Conservation (phyloP, 2,329 filamentous ascomycete genomes). For the Acephala macrosclerotiorum region DNA sequence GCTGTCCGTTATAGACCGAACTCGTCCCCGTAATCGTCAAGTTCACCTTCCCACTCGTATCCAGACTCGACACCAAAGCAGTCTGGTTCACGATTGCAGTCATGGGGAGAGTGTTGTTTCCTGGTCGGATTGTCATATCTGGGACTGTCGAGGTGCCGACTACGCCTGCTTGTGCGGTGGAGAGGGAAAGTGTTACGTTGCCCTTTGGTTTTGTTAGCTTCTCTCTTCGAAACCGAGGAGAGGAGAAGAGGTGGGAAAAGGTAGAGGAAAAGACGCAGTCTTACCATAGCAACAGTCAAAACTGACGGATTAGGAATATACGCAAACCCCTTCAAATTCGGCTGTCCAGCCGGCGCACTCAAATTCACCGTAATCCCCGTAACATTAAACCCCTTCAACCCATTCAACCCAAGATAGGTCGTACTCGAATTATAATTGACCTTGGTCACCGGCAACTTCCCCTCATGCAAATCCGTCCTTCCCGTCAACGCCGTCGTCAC, state of each 20-base stretch:
- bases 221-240: background rate
- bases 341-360: conserved; percentile 49
- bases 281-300: conserved; percentile 58
- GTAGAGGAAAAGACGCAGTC: background rate
- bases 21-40: conserved; percentile 58
- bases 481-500: conserved; percentile 59
- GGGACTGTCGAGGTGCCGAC: conserved; percentile 59
- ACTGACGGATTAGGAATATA: conserved; percentile 66
- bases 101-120: conserved; percentile 60
- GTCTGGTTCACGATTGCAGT: conserved; percentile 54
- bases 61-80: conserved; percentile 41
- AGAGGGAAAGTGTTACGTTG: conserved; percentile 62
- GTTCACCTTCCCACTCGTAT: conserved; percentile 54
- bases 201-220: conserved; percentile 46
- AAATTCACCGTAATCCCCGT: conserved; percentile 55
- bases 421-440: conserved; percentile 61
- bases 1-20: conserved; percentile 54
- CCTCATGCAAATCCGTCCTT: conserved; percentile 57
- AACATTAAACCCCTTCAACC: conserved; percentile 58
- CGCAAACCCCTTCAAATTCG: conserved; percentile 61
- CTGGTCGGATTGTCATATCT: conserved; percentile 60
- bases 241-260: conserved; percentile 9
- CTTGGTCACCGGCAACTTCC: conserved; percentile 54
- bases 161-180: conserved; percentile 44
- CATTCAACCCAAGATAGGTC: conserved; percentile 53